Percentiles rank a stretch among this genome's conserved stretches.
Evolutionary conservation across 805 yeast genomes (phyloP).

Genomic region (Blastobotrys mokoenaii): DNA sequence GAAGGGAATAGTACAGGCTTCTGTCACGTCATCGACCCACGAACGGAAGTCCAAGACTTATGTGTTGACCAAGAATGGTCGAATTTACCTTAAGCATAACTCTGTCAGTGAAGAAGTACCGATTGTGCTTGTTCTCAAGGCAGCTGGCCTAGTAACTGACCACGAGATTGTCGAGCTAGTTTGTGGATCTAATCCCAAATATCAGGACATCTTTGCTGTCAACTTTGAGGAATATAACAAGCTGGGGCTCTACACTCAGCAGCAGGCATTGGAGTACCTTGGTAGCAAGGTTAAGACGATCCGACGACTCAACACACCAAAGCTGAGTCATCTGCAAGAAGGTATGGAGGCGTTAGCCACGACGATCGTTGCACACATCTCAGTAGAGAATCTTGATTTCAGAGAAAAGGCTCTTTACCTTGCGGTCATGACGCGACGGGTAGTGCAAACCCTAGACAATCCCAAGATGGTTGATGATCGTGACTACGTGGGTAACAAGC

Average conservation of each 20-base stretch:
- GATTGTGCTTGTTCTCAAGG: constrained; percentile 84
- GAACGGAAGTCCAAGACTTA: constrained; percentile 97
- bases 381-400: constrained; percentile 77
- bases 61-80: constrained; percentile 84
- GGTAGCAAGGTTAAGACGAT: constrained; percentile 90
- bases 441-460: constrained; percentile 88
- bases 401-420: constrained; percentile 90
- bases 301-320: constrained; percentile 78
- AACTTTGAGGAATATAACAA: constrained; percentile 91
- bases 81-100: constrained; percentile 87
- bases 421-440: constrained; percentile 95
- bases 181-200: constrained; percentile 80
- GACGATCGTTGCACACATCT: constrained; percentile 89
- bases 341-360: constrained; percentile 90
- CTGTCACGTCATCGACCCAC: constrained; percentile 96
- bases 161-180: constrained; percentile 88
- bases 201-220: constrained; percentile 86
- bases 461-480: constrained; percentile 96
- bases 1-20: constrained; percentile 90
- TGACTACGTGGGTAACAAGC: constrained; percentile 96
- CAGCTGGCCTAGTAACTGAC: constrained; percentile 90
- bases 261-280: constrained; percentile 84
- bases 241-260: constrained; percentile 79
- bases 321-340: constrained; percentile 74
- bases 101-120: constrained; percentile 94